A percentile compares a stretch with the other conserved stretches of the same genome.
phyloP scores from a whole-genome alignment of 257 asterid species.

The Fraxinus americana region DNA sequence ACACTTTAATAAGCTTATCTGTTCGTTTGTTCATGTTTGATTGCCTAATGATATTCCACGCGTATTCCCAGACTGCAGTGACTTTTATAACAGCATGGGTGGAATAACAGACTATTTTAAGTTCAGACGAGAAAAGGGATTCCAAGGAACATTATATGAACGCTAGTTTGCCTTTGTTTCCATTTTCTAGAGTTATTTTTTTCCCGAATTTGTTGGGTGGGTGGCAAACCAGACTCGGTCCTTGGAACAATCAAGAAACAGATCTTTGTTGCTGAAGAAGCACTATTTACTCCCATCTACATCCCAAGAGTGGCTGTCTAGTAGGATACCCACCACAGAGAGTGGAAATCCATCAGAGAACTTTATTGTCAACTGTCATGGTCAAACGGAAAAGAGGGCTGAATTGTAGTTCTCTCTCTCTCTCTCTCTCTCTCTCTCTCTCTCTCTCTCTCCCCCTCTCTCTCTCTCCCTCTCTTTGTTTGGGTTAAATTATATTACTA shows the following conservation, averaged over 20 bases:
- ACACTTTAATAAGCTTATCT: background rate
- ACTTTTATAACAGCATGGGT: background rate
- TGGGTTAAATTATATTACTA: constrained; percentile 1
- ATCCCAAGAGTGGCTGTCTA: background rate
- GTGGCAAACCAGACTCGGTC: constrained; percentile 8
- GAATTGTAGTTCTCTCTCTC: constrained; percentile 13
- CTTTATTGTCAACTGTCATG: constrained; percentile 22
- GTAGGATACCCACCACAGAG: constrained; percentile 27
- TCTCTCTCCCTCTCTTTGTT: background rate
- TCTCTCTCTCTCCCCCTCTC: background rate
- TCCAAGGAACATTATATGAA: background rate
- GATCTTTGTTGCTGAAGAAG: constrained; percentile 16
- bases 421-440: constrained; percentile 7
- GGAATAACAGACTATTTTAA: background rate
- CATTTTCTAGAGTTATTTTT: background rate
- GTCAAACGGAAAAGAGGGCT: constrained; percentile 29
- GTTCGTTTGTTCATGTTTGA: background rate
- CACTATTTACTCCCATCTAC: constrained; percentile 16
- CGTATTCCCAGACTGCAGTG: constrained; percentile 12
- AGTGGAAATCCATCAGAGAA: constrained; percentile 27
- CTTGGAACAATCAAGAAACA: constrained; percentile 17
- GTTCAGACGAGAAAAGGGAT: background rate
- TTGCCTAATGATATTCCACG: background rate
- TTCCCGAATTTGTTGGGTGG: constrained; percentile 14
- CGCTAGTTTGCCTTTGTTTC: constrained; percentile 1